Evolutionary conservation across 2,329 filamentous ascomycete species (phyloP), one percentile per base, ranked within the genome.

Genomic region (Aspergillus sp.): DNA sequence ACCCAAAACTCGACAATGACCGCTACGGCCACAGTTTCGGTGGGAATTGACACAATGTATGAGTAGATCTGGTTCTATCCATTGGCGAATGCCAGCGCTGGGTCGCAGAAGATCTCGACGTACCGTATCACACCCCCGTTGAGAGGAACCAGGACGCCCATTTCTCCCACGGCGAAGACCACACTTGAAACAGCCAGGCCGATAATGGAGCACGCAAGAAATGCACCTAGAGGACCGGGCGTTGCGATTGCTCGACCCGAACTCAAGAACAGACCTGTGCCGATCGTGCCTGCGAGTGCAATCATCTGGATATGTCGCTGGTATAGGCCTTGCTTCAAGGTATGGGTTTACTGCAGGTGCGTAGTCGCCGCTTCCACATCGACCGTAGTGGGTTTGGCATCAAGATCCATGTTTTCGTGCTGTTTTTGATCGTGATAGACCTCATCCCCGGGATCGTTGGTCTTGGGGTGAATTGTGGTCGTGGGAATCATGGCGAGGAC

Each of bases 1-100:
- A 68, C 65, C 85, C 85, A 88, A 61, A 81, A 86, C 59, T 83
- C 73, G 54, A 87, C 83, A 19, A 88, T 71, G 2, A 87, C 81
- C 41, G 81, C 80, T 16, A 83, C 81, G 10, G 85, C 85, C 0
- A 81, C 81, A 53, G 87, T 85, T 65, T 88, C 85, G 50, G 78
- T 74, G 3, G 81, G 80, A 19, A 85, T 78, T 42, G 77, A 77
- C 58, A 83, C 66, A 45, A 78, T 64, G 57, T 81, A 82, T 43
- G 80, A 81, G 52, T 84, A 58, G 45, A 71, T 62, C 77, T 81
- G 65, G 52, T 77, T 76, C 73, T 74, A 78, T 17, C 76, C 76
- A 5, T 77, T 65, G 14, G 77, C 77, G 61, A 77, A 77, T 4
- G 75, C 75, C 38, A 78, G 62, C 0, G 77, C 78, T 6, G 78